These are phyloP conservation scores for Sporisorium scitamineum DNA, from an alignment of 1,284 basidiomycete species.

Conservation along the genomic window DNA sequence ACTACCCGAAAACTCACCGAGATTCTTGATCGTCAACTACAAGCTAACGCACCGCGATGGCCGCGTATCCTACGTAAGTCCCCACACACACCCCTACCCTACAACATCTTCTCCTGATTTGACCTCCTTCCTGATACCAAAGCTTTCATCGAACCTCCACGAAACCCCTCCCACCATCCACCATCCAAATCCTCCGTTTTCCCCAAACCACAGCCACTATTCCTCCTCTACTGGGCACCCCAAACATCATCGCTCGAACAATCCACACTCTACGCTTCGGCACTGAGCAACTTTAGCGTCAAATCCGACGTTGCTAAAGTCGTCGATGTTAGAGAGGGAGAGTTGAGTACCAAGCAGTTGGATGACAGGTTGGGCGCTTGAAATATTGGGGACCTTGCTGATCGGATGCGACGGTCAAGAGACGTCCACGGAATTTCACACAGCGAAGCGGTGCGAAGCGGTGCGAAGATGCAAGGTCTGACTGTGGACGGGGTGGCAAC, in stretches of 20 bases:
- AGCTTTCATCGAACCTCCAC: too few species aligned
- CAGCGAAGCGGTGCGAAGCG: too few species aligned
- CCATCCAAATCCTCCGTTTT: background rate
- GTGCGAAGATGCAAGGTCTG: too few species aligned
- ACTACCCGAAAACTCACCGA: constrained; percentile 87
- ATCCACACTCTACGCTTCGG: constrained; percentile 67
- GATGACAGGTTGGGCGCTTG: constrained; percentile 56
- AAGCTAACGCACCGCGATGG: constrained; percentile 85
- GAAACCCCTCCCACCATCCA: too few species aligned
- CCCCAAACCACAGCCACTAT: constrained; percentile 14
- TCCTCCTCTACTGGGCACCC: constrained; percentile 62
- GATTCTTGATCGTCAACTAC: constrained; percentile 87
- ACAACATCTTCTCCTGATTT: too few species aligned
- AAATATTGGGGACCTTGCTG: too few species aligned
- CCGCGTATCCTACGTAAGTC: constrained; percentile 78
- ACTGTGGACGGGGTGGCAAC: too few species aligned
- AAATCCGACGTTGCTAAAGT: constrained; percentile 63
- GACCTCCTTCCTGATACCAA: too few species aligned
- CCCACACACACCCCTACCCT: too few species aligned
- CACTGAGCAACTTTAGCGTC: constrained; percentile 60
- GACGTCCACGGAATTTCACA: too few species aligned
- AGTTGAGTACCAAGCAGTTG: constrained; percentile 36
- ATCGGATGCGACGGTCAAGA: too few species aligned
- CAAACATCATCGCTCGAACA: constrained; percentile 58
- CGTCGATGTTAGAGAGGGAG: constrained; percentile 61